Base-by-base conservation (phyloP, 805 yeast species). In the Saturnispora saitoi region DNA sequence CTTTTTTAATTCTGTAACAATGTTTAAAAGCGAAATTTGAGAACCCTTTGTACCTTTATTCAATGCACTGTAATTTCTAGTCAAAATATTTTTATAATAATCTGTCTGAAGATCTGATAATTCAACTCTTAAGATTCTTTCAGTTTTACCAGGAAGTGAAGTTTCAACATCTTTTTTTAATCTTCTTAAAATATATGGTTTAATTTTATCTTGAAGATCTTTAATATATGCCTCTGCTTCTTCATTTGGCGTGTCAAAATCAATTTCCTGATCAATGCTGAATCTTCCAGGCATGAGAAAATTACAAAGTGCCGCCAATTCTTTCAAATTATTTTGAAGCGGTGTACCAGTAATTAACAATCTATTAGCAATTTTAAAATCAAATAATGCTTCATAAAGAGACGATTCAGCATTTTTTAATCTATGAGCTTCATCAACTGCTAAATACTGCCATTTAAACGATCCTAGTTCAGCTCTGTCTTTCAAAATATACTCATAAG, bases 371-470 rank as follows among this genome's bases (percentile, higher is more conserved):
- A 84, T 93, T 58, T 81, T 85, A 70, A 93, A 88, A 54, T 83
- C 85, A 58, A 73, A 77, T 50, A 93, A 72, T 3, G 95, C 83
- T 61, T 91, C 98, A 64, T 93, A 93, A 37, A 93, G 70, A 0
- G 98, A 90, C 28, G 93, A 81, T 63, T 90, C 97, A 0, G 96
- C 86, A 62, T 93, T 93, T 58, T 93, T 93, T 62, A 93, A 73
- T 61, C 99, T 77, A 69, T 93, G 99, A 4, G 99, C 99, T 69
- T 93, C 99, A 66, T 93, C 99, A 24, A 93, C 98, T 2, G 99
- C 99, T 56, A 95, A 68, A 62, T 84, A 93, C 63, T 90, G 97
- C 99, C 99, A 93, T 64, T 77, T 84, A 51, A 93, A 77, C 28
- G 78, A 63, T 4, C 96, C 95, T 45, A 93, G 74, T 52, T 86